Conservation (phyloP, 352 stramenopile genomes). For the Globisporangium rhizosaccharum region DNA sequence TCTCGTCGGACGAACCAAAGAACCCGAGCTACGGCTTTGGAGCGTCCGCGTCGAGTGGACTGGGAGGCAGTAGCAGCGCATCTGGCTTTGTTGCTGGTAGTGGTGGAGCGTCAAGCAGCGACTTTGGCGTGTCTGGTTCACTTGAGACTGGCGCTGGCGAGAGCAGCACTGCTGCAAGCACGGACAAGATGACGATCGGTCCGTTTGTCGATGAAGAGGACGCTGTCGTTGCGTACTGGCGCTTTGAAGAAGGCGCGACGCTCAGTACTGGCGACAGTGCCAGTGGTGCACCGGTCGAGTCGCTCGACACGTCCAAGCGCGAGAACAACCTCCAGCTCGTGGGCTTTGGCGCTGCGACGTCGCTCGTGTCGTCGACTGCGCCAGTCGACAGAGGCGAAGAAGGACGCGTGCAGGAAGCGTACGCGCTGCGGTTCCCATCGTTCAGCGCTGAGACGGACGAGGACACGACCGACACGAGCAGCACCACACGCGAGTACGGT, state of each 20-base stretch:
- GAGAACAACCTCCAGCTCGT: slow-evolving; percentile 68
- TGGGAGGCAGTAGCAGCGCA: slow-evolving; percentile 2
- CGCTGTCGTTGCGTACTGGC: slow-evolving; percentile 80
- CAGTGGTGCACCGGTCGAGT: slow-evolving; percentile 45
- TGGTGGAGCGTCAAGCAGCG: background rate
- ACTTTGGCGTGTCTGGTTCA: background rate
- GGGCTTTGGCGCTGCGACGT: slow-evolving; percentile 26
- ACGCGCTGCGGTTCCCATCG: slow-evolving; percentile 49
- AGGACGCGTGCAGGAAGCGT: slow-evolving; percentile 64
- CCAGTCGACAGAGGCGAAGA: slow-evolving; percentile 73
- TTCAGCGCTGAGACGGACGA: slow-evolving; percentile 1
- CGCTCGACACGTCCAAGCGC: slow-evolving; percentile 75
- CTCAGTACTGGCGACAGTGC: background rate
- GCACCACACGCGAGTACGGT: slow-evolving; percentile 23
- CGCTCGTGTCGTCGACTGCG: slow-evolving; percentile 46
- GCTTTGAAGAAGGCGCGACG: slow-evolving; percentile 71
- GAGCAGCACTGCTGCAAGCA: background rate
- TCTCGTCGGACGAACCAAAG: slow-evolving; percentile 51
- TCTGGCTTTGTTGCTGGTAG: background rate
- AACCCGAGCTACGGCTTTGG: slow-evolving; percentile 48
- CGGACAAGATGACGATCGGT: slow-evolving; percentile 61
- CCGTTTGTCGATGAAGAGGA: slow-evolving; percentile 84
- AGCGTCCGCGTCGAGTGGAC: slow-evolving; percentile 12
- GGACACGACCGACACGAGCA: background rate
- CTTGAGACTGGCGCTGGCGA: background rate